Evolutionary conservation across 176 grass and related monocot species (phyloP).

Genomic region (Triticum turgidum): DNA sequence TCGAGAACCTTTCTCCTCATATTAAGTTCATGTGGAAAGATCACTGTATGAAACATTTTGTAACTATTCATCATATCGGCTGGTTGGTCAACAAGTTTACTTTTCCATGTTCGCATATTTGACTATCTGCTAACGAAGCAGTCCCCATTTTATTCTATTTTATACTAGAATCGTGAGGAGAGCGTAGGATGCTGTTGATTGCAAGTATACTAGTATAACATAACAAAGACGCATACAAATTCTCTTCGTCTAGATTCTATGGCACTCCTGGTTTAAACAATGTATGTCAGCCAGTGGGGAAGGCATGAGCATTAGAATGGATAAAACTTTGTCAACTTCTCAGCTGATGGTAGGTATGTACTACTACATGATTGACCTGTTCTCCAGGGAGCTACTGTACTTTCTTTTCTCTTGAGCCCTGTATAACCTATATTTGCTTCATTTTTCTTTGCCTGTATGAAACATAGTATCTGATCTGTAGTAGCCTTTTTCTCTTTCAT

Average conservation of each 20-base stretch:
- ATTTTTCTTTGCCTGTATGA: background rate
- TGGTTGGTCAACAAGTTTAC: conserved; percentile 37
- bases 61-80: background rate
- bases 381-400: background rate
- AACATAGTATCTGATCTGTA: background rate
- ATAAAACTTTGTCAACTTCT: background rate
- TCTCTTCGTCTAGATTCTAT: conserved; percentile 14
- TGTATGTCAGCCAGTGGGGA: background rate
- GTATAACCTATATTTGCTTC: background rate
- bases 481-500: conserved; percentile 2
- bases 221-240: background rate
- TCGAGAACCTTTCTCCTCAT: background rate
- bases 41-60: background rate
- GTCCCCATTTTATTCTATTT: background rate
- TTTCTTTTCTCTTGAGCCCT: background rate
- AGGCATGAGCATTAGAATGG: conserved; percentile 4
- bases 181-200: background rate
- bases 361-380: background rate
- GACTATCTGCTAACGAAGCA: background rate
- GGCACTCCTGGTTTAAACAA: background rate
- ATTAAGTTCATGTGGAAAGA: conserved; percentile 9
- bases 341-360: background rate
- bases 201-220: background rate
- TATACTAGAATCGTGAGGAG: background rate
- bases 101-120: conserved; percentile 27